Evolutionary conservation across 192 early-diverging fungal genomes (phyloP).

Genomic region (Funneliformis geosporum): DNA sequence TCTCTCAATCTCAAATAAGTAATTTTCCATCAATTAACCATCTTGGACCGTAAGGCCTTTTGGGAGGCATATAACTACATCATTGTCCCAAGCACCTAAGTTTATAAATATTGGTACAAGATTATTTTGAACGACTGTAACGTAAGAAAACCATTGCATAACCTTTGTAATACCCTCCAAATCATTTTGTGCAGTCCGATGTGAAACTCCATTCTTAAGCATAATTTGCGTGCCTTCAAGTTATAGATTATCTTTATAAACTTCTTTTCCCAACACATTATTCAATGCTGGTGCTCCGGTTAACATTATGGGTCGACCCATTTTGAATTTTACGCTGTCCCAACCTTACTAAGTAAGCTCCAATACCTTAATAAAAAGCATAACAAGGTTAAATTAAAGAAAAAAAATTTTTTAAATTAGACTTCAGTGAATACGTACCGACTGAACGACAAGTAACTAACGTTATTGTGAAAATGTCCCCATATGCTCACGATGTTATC

Average conservation of each 20-base stretch:
- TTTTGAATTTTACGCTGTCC: conserved; percentile 97
- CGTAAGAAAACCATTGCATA: conserved; percentile 90
- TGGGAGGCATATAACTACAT: conserved; percentile 83
- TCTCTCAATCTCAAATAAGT: conserved; percentile 60
- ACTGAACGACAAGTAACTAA: conserved; percentile 97
- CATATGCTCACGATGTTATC: conserved; percentile 94
- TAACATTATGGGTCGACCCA: conserved; percentile 97
- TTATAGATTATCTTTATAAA: conserved; percentile 97
- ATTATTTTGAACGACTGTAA: conserved; percentile 73
- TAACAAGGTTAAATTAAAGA: too few relatives aligned
- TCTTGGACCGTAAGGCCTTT: conserved; percentile 88
- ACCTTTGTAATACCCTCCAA: too few relatives aligned
- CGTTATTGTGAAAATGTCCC: conserved; percentile 97
- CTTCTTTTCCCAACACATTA: conserved; percentile 97
- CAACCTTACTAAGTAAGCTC: conserved; percentile 97
- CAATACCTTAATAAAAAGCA: conserved; percentile 63
- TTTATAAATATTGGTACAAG: conserved; percentile 63
- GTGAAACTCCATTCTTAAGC: conserved; percentile 99
- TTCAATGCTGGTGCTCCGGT: conserved; percentile 96
- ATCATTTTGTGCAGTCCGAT: conserved; percentile 95
- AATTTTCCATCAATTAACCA: conserved; percentile 83
- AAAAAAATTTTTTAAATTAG: background rate
- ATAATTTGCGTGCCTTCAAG: conserved; percentile 99
- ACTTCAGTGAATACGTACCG: conserved; percentile 47
- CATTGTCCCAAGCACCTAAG: conserved; percentile 77